A percentile compares a stretch with the other conserved stretches of the same genome.
phyloP scores from a whole-genome alignment of 2,329 filamentous ascomycete genomes.

The Phialophora chinensis region DNA sequence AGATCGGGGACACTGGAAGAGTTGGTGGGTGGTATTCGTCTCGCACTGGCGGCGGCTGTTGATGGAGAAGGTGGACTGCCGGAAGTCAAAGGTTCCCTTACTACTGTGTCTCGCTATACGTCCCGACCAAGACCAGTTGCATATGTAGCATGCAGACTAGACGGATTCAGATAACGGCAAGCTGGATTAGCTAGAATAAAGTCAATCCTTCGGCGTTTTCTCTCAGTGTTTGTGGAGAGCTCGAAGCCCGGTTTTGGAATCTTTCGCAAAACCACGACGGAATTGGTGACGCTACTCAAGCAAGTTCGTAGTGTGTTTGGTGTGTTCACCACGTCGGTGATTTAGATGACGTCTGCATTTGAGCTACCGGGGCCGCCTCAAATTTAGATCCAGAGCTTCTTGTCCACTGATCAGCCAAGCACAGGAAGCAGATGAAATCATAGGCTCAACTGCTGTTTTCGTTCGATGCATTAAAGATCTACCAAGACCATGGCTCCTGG shows the following conservation, averaged over 20 bases:
- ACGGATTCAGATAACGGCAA: background rate
- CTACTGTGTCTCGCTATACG: background rate
- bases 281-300: background rate
- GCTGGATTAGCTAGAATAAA: background rate
- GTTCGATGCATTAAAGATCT: background rate
- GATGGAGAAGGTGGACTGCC: background rate
- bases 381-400: conserved; percentile 13
- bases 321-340: background rate
- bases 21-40: conserved; percentile 18
- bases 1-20: conserved; percentile 4
- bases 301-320: background rate
- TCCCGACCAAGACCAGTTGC: background rate
- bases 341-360: conserved; percentile 19
- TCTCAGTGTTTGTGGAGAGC: conserved; percentile 1
- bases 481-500: background rate
- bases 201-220: background rate
- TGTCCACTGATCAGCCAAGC: conserved; percentile 15
- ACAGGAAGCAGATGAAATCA: conserved; percentile 18
- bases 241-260: background rate
- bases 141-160: background rate
- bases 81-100: conserved; percentile 3
- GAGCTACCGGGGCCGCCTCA: background rate
- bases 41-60: conserved; percentile 5
- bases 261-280: background rate
- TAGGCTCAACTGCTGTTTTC: background rate